A percentile compares a stretch with the other conserved stretches of the same genome.
Conservation (phyloP, 495 filamentous ascomycete genomes). For the Hypoxylon lenormandii region DNA sequence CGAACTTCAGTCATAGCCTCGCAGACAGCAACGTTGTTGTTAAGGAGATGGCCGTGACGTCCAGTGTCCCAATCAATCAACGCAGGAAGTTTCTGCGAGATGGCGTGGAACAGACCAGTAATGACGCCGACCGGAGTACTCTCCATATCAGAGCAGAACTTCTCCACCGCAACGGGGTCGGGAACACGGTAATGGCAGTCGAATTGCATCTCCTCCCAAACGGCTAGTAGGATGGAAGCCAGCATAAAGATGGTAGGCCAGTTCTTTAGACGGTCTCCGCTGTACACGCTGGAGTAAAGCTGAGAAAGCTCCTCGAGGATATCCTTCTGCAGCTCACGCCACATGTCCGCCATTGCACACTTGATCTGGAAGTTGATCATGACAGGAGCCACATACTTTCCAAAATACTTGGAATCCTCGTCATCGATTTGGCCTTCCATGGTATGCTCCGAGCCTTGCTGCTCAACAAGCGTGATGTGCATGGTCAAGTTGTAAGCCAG, state of each 20-base stretch:
- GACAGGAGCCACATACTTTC: slow-evolving; percentile 88
- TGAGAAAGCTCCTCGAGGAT: slow-evolving; percentile 89
- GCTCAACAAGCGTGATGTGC: slow-evolving; percentile 91
- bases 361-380: slow-evolving; percentile 99
- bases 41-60: slow-evolving; percentile 85
- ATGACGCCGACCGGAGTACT: slow-evolving; percentile 92
- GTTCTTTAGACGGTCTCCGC: slow-evolving; percentile 91
- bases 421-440: slow-evolving; percentile 84
- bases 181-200: slow-evolving; percentile 92
- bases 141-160: slow-evolving; percentile 96
- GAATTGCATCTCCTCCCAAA: slow-evolving; percentile 98
- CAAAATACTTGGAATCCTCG: slow-evolving; percentile 79
- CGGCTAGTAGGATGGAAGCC: slow-evolving; percentile 85
- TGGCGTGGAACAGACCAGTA: slow-evolving; percentile 92
- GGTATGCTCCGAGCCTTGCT: slow-evolving; percentile 79
- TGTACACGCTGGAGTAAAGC: slow-evolving; percentile 92
- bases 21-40: slow-evolving; percentile 88
- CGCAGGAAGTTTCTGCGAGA: slow-evolving; percentile 90
- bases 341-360: slow-evolving; percentile 92
- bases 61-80: slow-evolving; percentile 91
- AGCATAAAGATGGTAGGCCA: slow-evolving; percentile 98
- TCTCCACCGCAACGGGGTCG: slow-evolving; percentile 81
- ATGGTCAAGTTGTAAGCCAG: slow-evolving; percentile 92
- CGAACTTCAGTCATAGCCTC: slow-evolving; percentile 94
- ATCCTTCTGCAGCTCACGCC: slow-evolving; percentile 94